Percentiles rank a stretch among this genome's conserved stretches.
phyloP scores from a whole-genome alignment of 306 rosid genomes.

The Vigna trinervia region DNA sequence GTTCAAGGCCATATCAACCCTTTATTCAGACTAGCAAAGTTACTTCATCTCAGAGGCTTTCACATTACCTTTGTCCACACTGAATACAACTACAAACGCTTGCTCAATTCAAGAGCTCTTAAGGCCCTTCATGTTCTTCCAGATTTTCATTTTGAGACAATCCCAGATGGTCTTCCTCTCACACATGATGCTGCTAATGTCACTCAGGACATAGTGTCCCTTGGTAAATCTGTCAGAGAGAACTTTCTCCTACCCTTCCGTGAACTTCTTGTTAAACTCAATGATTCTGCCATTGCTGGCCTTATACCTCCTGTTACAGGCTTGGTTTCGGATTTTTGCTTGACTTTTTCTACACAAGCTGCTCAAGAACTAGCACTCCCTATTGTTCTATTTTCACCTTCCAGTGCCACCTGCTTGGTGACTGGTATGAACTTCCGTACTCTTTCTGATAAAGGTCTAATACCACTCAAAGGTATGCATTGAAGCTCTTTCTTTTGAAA shows the following conservation, averaged over 20 bases:
- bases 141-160: neutral
- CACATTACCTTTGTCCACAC: conserved; percentile 7
- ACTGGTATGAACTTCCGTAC: neutral
- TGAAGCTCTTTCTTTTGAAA: neutral
- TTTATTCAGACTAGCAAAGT: neutral
- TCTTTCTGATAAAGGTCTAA: neutral
- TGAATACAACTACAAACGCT: conserved; percentile 4
- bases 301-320: neutral
- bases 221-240: neutral
- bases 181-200: neutral
- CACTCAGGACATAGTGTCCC: neutral
- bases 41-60: neutral
- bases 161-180: neutral
- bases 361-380: neutral
- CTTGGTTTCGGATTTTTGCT: neutral
- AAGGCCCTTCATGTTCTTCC: neutral
- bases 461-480: neutral
- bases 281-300: neutral
- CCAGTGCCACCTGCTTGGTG: neutral
- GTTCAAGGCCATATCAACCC: neutral
- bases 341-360: neutral
- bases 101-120: neutral
- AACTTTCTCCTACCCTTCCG: neutral
- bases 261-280: neutral
- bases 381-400: neutral